Evolutionary conservation across 1,284 basidiomycete species (phyloP).

Genomic region (Nidula niveotomentosa): DNA sequence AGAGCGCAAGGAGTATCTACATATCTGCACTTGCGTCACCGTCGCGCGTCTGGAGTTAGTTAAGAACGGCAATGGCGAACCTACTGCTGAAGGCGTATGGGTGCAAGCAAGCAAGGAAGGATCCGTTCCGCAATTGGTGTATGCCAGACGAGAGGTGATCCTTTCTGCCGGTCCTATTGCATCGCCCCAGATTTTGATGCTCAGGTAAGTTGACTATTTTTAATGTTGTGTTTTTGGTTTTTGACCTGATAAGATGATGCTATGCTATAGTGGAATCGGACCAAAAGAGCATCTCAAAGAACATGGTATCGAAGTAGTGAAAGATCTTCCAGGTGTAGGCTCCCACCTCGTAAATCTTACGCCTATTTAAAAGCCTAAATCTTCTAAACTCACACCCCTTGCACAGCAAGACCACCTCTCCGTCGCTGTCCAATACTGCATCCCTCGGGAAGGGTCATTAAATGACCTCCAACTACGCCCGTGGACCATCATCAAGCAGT

Average conservation of each 20-base stretch:
- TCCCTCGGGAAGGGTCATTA: conserved; percentile 22
- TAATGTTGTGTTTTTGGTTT: neutral
- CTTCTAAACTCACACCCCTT: neutral
- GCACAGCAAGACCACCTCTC: conserved; percentile 28
- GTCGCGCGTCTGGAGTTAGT: neutral
- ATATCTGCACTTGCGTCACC: neutral
- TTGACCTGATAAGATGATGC: neutral
- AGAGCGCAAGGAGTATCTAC: neutral
- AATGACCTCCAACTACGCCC: conserved; percentile 14
- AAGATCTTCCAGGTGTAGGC: conserved; percentile 16
- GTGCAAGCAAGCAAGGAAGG: neutral
- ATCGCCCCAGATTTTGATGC: neutral
- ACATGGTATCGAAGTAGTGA: neutral
- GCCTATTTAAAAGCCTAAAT: neutral
- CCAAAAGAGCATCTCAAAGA: neutral
- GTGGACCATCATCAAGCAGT: conserved; percentile 9
- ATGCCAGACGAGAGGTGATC: conserved; percentile 5
- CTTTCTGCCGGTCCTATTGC: neutral
- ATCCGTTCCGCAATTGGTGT: conserved; percentile 1
- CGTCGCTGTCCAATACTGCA: conserved; percentile 17
- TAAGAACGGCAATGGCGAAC: neutral
- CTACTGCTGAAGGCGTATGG: neutral
- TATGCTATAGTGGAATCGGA: neutral
- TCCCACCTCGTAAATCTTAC: conserved; percentile 8
- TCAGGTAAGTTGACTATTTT: neutral